Evolutionary conservation across 345 rosid genomes (phyloP), one percentile per base, ranked within the genome.

Genomic region (Kernera saxatilis): DNA sequence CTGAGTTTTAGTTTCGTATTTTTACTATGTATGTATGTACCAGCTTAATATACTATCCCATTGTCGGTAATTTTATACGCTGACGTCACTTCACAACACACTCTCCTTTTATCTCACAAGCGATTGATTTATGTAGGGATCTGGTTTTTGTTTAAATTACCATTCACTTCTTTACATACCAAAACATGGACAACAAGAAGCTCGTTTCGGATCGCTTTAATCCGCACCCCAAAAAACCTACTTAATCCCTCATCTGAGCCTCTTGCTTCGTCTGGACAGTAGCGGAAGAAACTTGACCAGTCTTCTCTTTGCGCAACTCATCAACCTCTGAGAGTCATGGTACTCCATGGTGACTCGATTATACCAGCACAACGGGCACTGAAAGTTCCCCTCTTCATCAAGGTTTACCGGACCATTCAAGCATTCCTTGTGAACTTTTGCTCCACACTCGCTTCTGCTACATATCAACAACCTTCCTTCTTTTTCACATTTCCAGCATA

Each of bases 401-500:
- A 75, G 1, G 43, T 44, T 43, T 23, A 23, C 56, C 1, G 23
- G 55, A 67, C 69, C 19, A 2, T 61, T 44, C 70, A 75, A 53
- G 21, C 78, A 68, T 11, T 53, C 73, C 48, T 53, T 33, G 51
- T 75, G 74, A 41, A 75, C 64, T 36, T 61, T 75, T 4, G 26
- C 17, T 25, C 59, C 57, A 56, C 77, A 73, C 8, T 73, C 66
- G 23, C 51, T 56, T 18, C 59, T 56, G 50, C 58, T 56, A 65
- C 77, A 73, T 46, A 64, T 19, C 59, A 64, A 48, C 10, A 64
- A 45, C 0, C 32, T 46, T 56, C 77, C 77, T 55, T 46, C 51
- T 73, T 33, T 45, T 5, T 14, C 11, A 36, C 74, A 75, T 61
- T 75, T 75, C 64, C 64, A 68, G n/a, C 74, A 75, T 23, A 52